Evolutionary conservation across 352 stramenopile species (phyloP), one percentile per base, ranked within the genome.

Genomic region (Halophytophthora polymorphica): DNA sequence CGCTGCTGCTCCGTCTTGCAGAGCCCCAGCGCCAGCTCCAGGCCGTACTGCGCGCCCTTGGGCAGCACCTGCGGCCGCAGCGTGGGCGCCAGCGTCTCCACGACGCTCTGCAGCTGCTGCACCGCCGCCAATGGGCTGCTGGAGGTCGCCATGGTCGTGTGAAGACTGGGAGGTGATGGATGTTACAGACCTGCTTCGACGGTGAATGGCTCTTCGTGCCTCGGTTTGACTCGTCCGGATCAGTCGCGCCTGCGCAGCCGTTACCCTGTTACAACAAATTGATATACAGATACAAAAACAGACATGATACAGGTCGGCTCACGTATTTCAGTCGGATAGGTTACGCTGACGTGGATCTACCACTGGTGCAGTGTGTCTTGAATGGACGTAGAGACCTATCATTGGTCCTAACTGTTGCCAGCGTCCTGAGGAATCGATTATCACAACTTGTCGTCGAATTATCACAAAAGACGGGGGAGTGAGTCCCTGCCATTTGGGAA

Each of bases 41-140:
- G 45, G 22, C 77, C 79, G 50, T 90, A 89, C 33, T 56, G 28
- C 1, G 58, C 36, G 29, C 73, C 79, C 44, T 83, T 86, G 6
- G 77, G 82, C 18, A 93, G 66, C 45, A 90, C 67, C 58, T 93
- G 82, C 23, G 82, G 82, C 10, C 66, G 58, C 37, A 88, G 50
- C 31, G 53, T 46, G 37, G 82, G 79, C 48, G 82, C 79, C 28
- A 93, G 55, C 13, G 67, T 39, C 28, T 59, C 47, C 49, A 93
- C 66, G 15, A 78, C 53, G 36, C 58, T 53, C 73, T 93, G 74
- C 15, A 93, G 65, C 37, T 90, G 70, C 38, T 76, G 59, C 31
- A 87, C 78, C 13, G 82, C 77, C 17, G 72, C 51, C 37, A 93
- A 54, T 46, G 82, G 82, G 33, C 74, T 71, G 54, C 49, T 51